Base-by-base conservation (phyloP, 2,329 filamentous ascomycete genomes). In the Mollisia scopiformis region DNA sequence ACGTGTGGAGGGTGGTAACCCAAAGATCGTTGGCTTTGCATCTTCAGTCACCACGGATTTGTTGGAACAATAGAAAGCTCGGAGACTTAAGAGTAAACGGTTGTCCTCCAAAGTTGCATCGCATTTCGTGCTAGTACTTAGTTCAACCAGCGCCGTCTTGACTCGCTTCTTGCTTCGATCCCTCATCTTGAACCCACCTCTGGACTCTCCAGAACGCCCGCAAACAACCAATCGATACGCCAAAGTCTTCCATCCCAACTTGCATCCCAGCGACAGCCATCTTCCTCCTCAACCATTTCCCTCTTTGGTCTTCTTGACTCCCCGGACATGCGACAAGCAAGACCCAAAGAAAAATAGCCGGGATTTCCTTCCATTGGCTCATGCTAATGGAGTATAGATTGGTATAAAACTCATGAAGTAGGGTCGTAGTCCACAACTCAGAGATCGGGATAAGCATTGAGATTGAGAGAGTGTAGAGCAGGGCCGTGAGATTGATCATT, bases 381-480 rank as follows among this genome's bases (percentile, higher is more conserved):
- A 82, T 71, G 2, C 79, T 75, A 5, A 80, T 76, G 16, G 75
- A 73, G 79, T 80, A 83, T 2, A 77, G 71, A 2, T 77, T 75
- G 16, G 72, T 73, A 81, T 80, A 84, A 8, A 84, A 74, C 50
- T 68, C 66, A 7, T 74, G 53, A 59, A 81, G 78, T 31, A 80
- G 77, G 14, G 67, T 63, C 2, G 73, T 62, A 4, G 71, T 72
- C 57, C 80, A 78, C 1, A 77, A 69, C 4, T 64, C 57, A 58
- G 76, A 77, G n/a, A 82, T 78, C 0, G 81, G 79, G 2, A 69
- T 71, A 1, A 80, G 77, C 11, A 70, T 64, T 31, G 75, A 69
- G 41, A 84, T 79, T 3, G 81, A 79, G 3, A 75, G 74, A 58
- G 76, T 77, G 71, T 82, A 84, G 28, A 84, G 68, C 6, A 81